phyloP scores from a whole-genome alignment of 2,329 filamentous ascomycete species.

The Exophiala alcalophila region DNA sequence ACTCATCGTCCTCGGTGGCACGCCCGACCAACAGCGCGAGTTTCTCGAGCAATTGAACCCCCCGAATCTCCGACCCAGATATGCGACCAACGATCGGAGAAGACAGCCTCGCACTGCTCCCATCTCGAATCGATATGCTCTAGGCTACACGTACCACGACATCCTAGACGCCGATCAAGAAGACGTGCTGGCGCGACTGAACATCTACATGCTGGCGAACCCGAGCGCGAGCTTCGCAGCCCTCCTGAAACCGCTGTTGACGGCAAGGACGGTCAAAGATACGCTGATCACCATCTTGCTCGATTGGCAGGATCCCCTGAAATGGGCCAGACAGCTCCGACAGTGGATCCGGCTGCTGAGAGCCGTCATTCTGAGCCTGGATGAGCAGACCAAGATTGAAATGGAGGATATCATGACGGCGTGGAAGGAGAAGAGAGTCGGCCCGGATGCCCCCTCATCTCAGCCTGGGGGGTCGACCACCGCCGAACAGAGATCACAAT shows the following conservation, averaged over 20 bases:
- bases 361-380: conserved; percentile 70
- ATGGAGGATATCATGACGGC: conserved; percentile 82
- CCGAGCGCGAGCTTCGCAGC: conserved; percentile 79
- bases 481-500: conserved; percentile 40
- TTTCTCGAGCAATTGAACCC: conserved; percentile 65
- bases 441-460: conserved; percentile 53
- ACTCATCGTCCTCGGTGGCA: conserved; percentile 81
- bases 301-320: conserved; percentile 92
- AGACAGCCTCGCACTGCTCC: conserved; percentile 62
- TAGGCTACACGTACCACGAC: conserved; percentile 94
- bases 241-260: conserved; percentile 79
- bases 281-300: conserved; percentile 87
- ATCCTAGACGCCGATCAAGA: conserved; percentile 92
- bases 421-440: conserved; percentile 69
- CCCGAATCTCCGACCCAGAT: conserved; percentile 38
- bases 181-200: conserved; percentile 89
- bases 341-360: conserved; percentile 85
- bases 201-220: conserved; percentile 81
- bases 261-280: conserved; percentile 76
- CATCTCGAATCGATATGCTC: conserved; percentile 84
- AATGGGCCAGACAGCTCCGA: conserved; percentile 83
- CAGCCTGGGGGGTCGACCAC: conserved; percentile 64
- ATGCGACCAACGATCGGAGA: conserved; percentile 51
- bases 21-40: conserved; percentile 77
- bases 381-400: conserved; percentile 71